Percentiles rank a stretch among this genome's conserved stretches.
Evolutionary conservation across 805 yeast species (phyloP).

Genomic region (Starmerella etchellsii): DNA sequence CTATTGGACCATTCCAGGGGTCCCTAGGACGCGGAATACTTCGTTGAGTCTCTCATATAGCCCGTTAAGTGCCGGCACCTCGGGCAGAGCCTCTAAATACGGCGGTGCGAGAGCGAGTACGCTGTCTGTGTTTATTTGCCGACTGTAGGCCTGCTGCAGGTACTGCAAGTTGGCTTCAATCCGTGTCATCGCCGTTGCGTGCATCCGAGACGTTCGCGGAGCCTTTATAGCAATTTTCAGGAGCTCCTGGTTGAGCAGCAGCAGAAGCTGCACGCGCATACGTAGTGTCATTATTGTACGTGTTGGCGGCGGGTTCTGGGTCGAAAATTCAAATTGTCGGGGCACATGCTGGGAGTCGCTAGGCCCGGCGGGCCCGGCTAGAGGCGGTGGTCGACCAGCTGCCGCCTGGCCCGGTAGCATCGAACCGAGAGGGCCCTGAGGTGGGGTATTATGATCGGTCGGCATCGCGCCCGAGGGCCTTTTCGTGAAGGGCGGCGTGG

Average conservation of each 20-base stretch:
- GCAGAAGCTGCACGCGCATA: constrained; percentile 13
- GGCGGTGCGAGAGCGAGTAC: constrained; percentile 21
- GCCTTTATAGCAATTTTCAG: constrained; percentile 10
- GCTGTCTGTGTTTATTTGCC: background rate
- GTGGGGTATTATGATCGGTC: too few relatives aligned
- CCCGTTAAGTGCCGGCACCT: constrained; percentile 23
- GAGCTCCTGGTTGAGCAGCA: constrained; percentile 19
- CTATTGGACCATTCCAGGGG: too few relatives aligned
- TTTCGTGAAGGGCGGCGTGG: background rate
- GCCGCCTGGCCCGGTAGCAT: too few relatives aligned
- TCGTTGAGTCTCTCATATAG: constrained; percentile 25
- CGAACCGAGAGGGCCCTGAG: too few relatives aligned
- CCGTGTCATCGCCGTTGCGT: constrained; percentile 24
- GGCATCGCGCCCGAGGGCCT: too few relatives aligned
- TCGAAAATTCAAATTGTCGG: constrained; percentile 15
- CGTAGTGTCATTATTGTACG: constrained; percentile 8
- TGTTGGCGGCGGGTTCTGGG: constrained; percentile 15
- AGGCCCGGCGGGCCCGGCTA: background rate
- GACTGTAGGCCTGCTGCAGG: constrained; percentile 17
- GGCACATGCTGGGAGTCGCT: background rate
- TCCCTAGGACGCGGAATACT: constrained; percentile 18
- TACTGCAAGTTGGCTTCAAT: constrained; percentile 28
- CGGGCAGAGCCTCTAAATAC: constrained; percentile 24
- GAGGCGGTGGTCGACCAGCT: too few relatives aligned
- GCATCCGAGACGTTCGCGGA: constrained; percentile 9